phyloP scores from a whole-genome alignment of 768 basidiomycete species.

The Calocybe indica region DNA sequence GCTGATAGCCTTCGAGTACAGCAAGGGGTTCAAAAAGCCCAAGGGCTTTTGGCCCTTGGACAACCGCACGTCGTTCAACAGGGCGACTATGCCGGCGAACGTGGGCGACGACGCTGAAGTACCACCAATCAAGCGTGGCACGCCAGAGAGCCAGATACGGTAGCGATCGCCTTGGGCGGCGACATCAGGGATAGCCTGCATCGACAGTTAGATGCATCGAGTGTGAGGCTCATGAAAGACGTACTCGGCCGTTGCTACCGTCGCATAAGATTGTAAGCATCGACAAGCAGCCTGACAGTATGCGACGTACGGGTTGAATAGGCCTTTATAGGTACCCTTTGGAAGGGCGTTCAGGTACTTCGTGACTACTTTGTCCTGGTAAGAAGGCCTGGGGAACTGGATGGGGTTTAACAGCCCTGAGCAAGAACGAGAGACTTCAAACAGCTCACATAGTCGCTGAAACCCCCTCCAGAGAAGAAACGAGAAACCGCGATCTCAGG shows the following conservation, averaged over 20 bases:
- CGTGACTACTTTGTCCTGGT: slow-evolving; percentile 37
- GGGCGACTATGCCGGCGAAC: slow-evolving; percentile 53
- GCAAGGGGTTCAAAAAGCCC: slow-evolving; percentile 60
- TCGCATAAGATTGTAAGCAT: neutral
- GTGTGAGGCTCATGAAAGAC: slow-evolving; percentile 4
- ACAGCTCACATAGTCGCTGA: slow-evolving; percentile 53
- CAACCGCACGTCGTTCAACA: slow-evolving; percentile 57
- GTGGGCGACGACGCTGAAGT: slow-evolving; percentile 62
- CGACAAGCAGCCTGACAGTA: neutral
- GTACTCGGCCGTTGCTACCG: slow-evolving; percentile 43
- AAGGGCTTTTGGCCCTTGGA: slow-evolving; percentile 34
- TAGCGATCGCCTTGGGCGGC: slow-evolving; percentile 49
- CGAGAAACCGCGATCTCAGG: slow-evolving; percentile 50
- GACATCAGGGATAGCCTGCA: slow-evolving; percentile 58
- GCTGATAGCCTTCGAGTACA: slow-evolving; percentile 36
- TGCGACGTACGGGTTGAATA: slow-evolving; percentile 47
- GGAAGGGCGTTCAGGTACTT: slow-evolving; percentile 32
- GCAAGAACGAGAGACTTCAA: neutral
- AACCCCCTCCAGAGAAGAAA: slow-evolving; percentile 67
- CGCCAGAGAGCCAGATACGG: slow-evolving; percentile 38
- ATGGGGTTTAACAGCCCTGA: neutral
- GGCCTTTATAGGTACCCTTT: slow-evolving; percentile 37
- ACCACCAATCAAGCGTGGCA: slow-evolving; percentile 35
- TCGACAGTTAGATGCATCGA: neutral
- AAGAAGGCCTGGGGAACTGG: slow-evolving; percentile 21